These are phyloP conservation scores for Starmera dryadoides DNA, from an alignment of 805 yeast species.

Conservation along the genomic window DNA sequence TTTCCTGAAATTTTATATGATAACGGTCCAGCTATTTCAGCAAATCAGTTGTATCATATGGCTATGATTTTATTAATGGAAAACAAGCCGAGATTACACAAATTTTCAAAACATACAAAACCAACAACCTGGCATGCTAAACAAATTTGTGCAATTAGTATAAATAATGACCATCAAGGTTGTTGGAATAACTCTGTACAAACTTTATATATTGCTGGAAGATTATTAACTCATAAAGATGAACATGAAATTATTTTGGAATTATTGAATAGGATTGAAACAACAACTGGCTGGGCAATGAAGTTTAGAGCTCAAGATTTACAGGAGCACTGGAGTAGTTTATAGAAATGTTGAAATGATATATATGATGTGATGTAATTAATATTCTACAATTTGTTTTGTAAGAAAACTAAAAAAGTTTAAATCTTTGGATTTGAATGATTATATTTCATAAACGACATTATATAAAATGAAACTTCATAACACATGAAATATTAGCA, in stretches of 20 bases:
- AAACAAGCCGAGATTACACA: slow-evolving; percentile 30
- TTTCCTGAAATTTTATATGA: slow-evolving; percentile 30
- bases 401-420: too few species aligned
- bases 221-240: slow-evolving; percentile 15
- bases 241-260: slow-evolving; percentile 23
- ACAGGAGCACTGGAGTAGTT: slow-evolving; percentile 18
- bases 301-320: slow-evolving; percentile 22
- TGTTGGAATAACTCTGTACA: slow-evolving; percentile 19
- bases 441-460: too few species aligned
- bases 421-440: too few species aligned
- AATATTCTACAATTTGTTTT: too few species aligned
- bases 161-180: slow-evolving; percentile 16
- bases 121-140: slow-evolving; percentile 20
- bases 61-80: slow-evolving; percentile 30
- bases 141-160: slow-evolving; percentile 14
- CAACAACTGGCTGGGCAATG: slow-evolving; percentile 27
- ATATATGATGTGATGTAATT: neutral
- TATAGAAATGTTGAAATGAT: neutral
- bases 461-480: too few species aligned
- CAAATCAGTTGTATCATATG: slow-evolving; percentile 32
- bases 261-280: slow-evolving; percentile 20
- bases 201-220: slow-evolving; percentile 17
- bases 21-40: slow-evolving; percentile 29
- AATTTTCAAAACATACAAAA: slow-evolving; percentile 15
- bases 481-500: too few species aligned